Base-by-base conservation (phyloP, 176 grass and related monocot genomes). In the Pontederia paniculata region DNA sequence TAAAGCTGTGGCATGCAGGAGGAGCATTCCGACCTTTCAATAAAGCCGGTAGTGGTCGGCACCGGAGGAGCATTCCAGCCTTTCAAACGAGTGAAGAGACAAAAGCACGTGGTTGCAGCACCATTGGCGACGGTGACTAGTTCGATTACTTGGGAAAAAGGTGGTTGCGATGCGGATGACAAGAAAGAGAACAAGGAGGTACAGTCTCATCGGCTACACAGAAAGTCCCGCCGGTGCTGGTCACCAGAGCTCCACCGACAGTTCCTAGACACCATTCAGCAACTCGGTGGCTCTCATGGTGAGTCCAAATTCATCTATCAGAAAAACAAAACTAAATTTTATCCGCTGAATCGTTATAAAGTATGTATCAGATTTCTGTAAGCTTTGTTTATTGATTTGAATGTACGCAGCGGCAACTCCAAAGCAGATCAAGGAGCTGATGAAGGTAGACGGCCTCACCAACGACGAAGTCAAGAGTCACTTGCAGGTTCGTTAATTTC, bases 371-470 rank as follows among this genome's bases (percentile, higher is more conserved):
- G 0, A n/a, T 45, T 45, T 44, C 41, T 21, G 45, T 44, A 62
- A 3, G 5, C 14, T 21, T 16, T 5, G 7, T 44, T 13, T 1
- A 21, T 19, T 45, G 8, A 14, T 4, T 60, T n/a, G n/a, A n/a
- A n/a, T n/a, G n/a, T n/a, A n/a, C 53, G 23, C 69, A 98, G 93
- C 82, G 68, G 93, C 93, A 44, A 91, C 93, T 13, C 93, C 93
- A 75, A 98, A 98, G 83, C 93, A 62, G 55, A 71, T 71, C 55
- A 50, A 56, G 23, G 69, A 71, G 45, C n/a, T 71, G 56, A 71
- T 71, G 69, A 71, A 71, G 46, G 55, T 71, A 12, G 56, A 71
- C n/a, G 69, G 45, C 18, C 69, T 71, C 45, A 71, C 69, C 22
- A 71, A 71, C 46, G 69, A 71, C 45, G 69, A 71, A 17, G 56